Evolutionary conservation across 73 alveolate genomes (phyloP), one percentile per base, ranked within the genome.

Genomic region (Effrenium voratum): DNA sequence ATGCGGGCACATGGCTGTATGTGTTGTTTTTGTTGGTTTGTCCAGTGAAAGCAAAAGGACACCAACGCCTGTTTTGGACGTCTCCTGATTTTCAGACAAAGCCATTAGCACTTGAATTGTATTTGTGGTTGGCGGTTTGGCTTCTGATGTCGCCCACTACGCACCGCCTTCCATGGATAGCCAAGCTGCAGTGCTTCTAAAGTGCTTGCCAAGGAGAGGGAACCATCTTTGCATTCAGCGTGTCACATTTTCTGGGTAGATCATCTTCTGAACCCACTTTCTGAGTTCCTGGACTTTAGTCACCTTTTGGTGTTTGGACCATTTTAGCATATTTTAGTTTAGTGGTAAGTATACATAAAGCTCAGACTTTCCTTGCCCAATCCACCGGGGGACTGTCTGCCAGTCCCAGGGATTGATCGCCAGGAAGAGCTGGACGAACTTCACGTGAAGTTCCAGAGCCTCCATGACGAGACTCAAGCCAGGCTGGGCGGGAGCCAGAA

Each of bases 351-450:
- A 52, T 52, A 52, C 26, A 52, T 52, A 8, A 52, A 52, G 8
- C 63, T 19, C 26, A 52, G 63, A 52, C 26, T 52, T 52, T 19
- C 63, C 63, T 19, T 19, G 63, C 19, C 26, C 26, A 52, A 52
- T 12, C 63, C 63, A 12, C 63, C 63, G 63, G 19, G 19, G 8
- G 63, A 8, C 26, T 52, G 8, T 52, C 63, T 52, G 28, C 15
- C n/a, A 16, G 43, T n/a, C n/a, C n/a, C n/a, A n/a, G n/a, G n/a
- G n/a, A n/a, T n/a, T n/a, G n/a, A n/a, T n/a, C n/a, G n/a, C n/a
- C 57, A 77, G 95, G 85, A 41, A 52, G 95, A 87, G 44, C 40
- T 87, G 50, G 95, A 87, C 32, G 95, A 87, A 26, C 80, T 87
- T 19, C 95, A 87, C 44, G 40, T 50, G 49, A 66, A 87, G 59